Conservation (phyloP, 441 rosid species). For the Jatropha multifida region DNA sequence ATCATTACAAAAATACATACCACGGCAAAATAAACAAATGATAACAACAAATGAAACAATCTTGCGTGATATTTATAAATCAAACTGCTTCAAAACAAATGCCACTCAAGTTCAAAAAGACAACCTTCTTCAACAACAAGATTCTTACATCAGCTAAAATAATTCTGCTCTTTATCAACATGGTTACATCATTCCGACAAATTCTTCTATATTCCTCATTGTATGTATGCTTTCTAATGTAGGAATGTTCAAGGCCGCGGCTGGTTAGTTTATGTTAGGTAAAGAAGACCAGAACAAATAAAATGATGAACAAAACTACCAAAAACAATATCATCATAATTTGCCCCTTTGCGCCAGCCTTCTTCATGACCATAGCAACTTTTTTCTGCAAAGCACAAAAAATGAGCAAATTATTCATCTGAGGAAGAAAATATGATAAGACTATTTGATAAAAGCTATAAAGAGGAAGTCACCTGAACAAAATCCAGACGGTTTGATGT, state of each 20-base stretch:
- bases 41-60: background rate
- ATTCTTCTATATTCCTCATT: background rate
- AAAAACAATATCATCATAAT: conserved; percentile 90
- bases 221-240: background rate
- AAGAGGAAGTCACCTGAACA: conserved; percentile 69
- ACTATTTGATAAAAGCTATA: background rate
- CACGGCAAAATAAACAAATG: background rate
- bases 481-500: conserved; percentile 94
- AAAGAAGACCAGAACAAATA: conserved; percentile 88
- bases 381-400: conserved; percentile 65
- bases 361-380: conserved; percentile 98
- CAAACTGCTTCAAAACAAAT: background rate
- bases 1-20: background rate
- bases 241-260: background rate
- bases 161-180: background rate
- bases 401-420: background rate
- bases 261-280: conserved; percentile 41
- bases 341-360: conserved; percentile 92
- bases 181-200: background rate
- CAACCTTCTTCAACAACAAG: background rate
- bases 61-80: background rate
- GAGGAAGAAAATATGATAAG: background rate
- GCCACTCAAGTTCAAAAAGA: background rate
- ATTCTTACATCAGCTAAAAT: background rate
- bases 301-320: conserved; percentile 74